Evolutionary conservation across 805 yeast genomes (phyloP), one percentile per base, ranked within the genome.

Genomic region (Suhomyces canberraensis): DNA sequence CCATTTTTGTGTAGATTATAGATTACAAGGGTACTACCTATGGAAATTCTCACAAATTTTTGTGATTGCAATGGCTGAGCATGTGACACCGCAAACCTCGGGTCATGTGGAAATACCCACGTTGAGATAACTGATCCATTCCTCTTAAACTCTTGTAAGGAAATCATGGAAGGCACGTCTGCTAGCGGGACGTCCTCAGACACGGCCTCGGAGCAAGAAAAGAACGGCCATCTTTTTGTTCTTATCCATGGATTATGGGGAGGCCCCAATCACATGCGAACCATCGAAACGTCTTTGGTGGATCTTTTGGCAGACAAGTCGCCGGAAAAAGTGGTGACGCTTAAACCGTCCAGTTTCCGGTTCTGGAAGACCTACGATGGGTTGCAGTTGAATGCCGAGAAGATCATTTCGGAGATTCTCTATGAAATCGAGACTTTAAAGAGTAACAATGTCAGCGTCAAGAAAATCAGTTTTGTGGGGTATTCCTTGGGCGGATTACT

Each of bases 291-390:
- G 21, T 52, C 62, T 7, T 36, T 68, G 3, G 45, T 51, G 22
- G 57, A 54, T 18, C 46, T 61, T 11, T 21, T 64, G 4, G 33
- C 40, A 2, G 47, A 44, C n/a, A 38, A 35, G 9, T 41, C 58
- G 7, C 28, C 41, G 4, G 62, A 64, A 18, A 52, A 54, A 29
- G 52, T 68, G 8, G 63, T 60, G 13, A 57, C 63, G 4, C 44
- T 68, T 33, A 54, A 61, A 37, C 72, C 72, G 3, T 58, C 71
- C 6, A 51, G 66, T 16, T 66, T 65, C 39, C 51, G 68, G 19
- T 68, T 66, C 46, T 67, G 71, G 71, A 65, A 65, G 40, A 65
- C 72, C 3, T 67, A 67, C 41, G 73, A 68, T 44, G 73, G 73
- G 8, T 44, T 67, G 18, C 51, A 54, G 30, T 39, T 61, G 14